These are phyloP conservation scores for Amauroascus niger DNA, from an alignment of 2,329 filamentous ascomycete species.

Conservation along the genomic window DNA sequence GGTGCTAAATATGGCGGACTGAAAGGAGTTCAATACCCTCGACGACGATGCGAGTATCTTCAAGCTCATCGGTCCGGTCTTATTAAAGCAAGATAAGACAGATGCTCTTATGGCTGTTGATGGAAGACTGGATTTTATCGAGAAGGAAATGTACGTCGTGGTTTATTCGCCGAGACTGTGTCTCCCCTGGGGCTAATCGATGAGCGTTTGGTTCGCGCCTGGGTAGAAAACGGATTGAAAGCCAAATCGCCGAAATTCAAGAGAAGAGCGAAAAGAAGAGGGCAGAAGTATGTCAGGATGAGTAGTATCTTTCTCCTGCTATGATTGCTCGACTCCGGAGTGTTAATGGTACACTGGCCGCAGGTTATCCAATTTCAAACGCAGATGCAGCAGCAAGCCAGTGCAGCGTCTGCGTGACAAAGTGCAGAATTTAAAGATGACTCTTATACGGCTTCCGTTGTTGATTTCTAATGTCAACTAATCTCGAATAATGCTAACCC, in stretches of 20 bases:
- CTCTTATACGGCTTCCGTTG: not conserved
- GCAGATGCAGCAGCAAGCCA: slow-evolving; percentile 21
- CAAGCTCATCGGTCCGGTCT: slow-evolving; percentile 85
- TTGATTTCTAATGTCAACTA: not conserved
- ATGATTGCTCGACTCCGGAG: not conserved
- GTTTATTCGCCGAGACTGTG: not conserved
- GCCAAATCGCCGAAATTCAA: slow-evolving; percentile 54
- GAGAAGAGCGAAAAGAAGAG: slow-evolving; percentile 56
- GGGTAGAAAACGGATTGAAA: slow-evolving; percentile 55
- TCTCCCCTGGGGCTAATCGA: not conserved
- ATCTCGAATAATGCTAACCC: not conserved
- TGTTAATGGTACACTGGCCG: not conserved
- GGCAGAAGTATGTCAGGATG: slow-evolving; percentile 46
- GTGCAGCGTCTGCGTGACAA: slow-evolving; percentile 26
- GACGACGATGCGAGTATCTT: slow-evolving; percentile 82
- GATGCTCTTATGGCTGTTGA: slow-evolving; percentile 89
- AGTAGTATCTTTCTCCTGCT: not conserved
- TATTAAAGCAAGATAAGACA: slow-evolving; percentile 85
- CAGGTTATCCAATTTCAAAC: slow-evolving; percentile 35
- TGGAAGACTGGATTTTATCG: slow-evolving; percentile 81
- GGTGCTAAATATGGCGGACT: not conserved
- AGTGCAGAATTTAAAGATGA: not conserved
- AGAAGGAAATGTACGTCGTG: slow-evolving; percentile 73
- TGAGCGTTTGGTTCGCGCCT: not conserved
- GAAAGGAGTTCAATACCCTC: slow-evolving; percentile 69